Base-by-base conservation (phyloP, 495 filamentous ascomycete genomes). In the Trichoderma orchidacearum region DNA sequence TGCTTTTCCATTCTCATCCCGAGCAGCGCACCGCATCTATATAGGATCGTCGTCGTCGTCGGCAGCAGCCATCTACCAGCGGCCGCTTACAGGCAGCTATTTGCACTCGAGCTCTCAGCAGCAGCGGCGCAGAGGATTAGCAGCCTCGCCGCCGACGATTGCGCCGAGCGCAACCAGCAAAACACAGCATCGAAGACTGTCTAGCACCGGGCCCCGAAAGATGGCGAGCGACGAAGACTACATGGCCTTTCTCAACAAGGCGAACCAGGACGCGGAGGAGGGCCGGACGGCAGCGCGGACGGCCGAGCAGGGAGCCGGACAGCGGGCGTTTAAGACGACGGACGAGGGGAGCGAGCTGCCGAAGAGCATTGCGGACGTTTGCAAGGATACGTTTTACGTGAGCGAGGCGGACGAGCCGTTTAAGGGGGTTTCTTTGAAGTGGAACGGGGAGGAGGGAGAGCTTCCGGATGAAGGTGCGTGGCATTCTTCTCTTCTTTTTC, bases 391-490 rank as follows among this genome's bases (percentile, higher is more conserved):
- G 50, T 85, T 81, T 63, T 94, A 92, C 67, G 66, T 79, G 3
- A 90, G 85, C 55, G 90, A 95, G 57, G 78, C 86, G 5, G 90
- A 95, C 69, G 87, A 92, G 71, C 85, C 85, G 32, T 95, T 91
- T 67, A 83, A 84, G 65, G 79, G 82, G 1, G 88, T 95, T 4
- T 77, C 72, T 53, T 63, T 95, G 61, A 72, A 70, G 58, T 90
- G 77, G 77, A 72, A 75, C 41, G 82, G 80, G 36, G 64, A 57
- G 34, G 72, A 73, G 36, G 75, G 72, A 32, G 66, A 68, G 36
- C 75, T 85, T 66, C 85, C 85, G 34, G 81, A 80, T 66, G 72
- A 83, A 66, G 78, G 84, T 86, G 64, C 35, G 76, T 75, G 48
- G 51, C 30, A 18, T n/a, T n/a, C n/a, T n/a, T 9, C 36, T 55